phyloP scores from a whole-genome alignment of 805 yeast genomes.

The Myxozyma udenii region DNA sequence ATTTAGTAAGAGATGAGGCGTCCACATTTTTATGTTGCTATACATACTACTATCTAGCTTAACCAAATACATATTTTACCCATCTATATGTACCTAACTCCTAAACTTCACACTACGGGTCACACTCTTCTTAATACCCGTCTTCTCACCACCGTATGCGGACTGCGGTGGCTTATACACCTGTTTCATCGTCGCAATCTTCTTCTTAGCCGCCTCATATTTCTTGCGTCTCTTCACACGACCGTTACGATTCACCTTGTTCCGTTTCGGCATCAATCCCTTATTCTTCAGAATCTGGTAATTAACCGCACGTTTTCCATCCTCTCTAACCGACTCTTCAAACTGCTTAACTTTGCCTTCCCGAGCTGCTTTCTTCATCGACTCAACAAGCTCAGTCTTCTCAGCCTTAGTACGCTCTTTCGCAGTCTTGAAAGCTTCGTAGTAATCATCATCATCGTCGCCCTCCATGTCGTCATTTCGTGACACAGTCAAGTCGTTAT shows the following conservation, averaged over 20 bases:
- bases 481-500: constrained; percentile 20
- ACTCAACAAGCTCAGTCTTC: constrained; percentile 30
- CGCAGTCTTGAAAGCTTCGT: constrained; percentile 51
- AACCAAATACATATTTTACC: background rate
- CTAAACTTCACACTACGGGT: constrained; percentile 79
- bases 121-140: constrained; percentile 94
- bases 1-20: background rate
- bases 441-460: constrained; percentile 53
- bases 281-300: constrained; percentile 94
- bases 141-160: constrained; percentile 88
- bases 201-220: constrained; percentile 92
- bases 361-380: constrained; percentile 57
- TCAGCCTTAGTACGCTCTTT: constrained; percentile 51
- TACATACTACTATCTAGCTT: background rate
- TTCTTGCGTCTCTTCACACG: constrained; percentile 98
- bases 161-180: constrained; percentile 71
- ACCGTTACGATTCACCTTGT: constrained; percentile 90
- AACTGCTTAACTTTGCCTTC: constrained; percentile 79
- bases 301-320: constrained; percentile 91
- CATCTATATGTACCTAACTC: background rate
- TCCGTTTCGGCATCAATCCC: constrained; percentile 89
- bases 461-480: background rate
- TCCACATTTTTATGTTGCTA: background rate
- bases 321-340: constrained; percentile 61
- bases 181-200: constrained; percentile 82